Evolutionary conservation across 1,284 basidiomycete genomes (phyloP), one percentile per base, ranked within the genome.

Genomic region (Fomitopsis palustris): DNA sequence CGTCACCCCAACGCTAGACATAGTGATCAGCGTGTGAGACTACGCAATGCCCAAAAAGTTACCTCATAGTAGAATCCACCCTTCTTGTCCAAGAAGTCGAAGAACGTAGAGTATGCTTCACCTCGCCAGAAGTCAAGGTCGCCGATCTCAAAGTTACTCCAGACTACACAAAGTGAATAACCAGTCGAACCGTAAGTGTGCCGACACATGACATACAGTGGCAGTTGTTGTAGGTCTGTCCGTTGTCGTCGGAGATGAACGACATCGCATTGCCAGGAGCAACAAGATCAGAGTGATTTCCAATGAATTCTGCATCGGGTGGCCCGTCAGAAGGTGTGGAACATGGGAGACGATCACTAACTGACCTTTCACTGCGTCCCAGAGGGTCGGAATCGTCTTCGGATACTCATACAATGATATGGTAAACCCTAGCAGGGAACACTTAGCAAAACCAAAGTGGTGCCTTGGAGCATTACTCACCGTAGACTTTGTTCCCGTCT

Each of bases 401-500:
- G 78, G 77, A 69, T 87, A 89, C 67, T 90, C 88, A 69, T 82
- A 85, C 33, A 90, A 72, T 0, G 85, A 83, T 25, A 91, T 72
- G 1, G 85, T 87, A 70, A 87, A 90, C 9, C 85, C 81, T 75
- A 56, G 16, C 25, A 10, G 29, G 16, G 19, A 1, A 43, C 47
- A 45, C 37, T 65, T 14, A 42, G 21, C 51, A 38, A 27, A 31
- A 31, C 4, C 10, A 17, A n/a, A 6, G 12, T 33, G 31, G 17
- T 37, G 19, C 17, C 3, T 33, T 3, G 16, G 16, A 25, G 16
- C 6, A 33, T 39, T 27, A 70, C 77, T 49, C 61, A 88, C 88
- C 92, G 67, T 94, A 94, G 52, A 92, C 85, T 76, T 95, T 95
- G 55, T 90, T 85, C 70, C 91, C 77, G 69, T 95, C 90, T 75